Base-by-base conservation (phyloP, 1,284 basidiomycete species). In the Fomitopsis palustris region DNA sequence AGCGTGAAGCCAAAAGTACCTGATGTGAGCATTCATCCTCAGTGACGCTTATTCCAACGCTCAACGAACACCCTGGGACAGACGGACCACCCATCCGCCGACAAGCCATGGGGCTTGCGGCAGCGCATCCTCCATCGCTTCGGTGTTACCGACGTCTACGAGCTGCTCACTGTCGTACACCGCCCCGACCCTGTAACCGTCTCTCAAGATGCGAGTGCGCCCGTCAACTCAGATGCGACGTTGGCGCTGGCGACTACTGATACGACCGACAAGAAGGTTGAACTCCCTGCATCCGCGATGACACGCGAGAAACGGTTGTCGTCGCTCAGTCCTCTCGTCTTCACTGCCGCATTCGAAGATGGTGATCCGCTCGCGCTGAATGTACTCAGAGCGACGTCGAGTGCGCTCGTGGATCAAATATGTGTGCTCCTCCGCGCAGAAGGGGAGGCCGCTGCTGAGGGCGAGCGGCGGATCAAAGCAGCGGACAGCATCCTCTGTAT, bases 301-400 rank as follows among this genome's bases (percentile, higher is more conserved):
- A 70, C 78, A 3, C 81, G 87, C 57, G 90, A 93, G 76, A 87
- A 88, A 66, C 82, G 90, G 0, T 77, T 93, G 5, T 90, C 88
- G 1, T 79, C 81, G 29, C 83, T 92, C 17, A 77, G 86, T 3
- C 90, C 90, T 1, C 70, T 91, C 45, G 87, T 92, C 17, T 91
- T 93, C 67, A 71, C 79, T 4, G 82, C 86, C 2, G 89, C 88
- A 6, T 90, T 91, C 71, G 79, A 83, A 42, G 78, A 86, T 56
- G 67, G 70, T 4, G 87, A 91, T 66, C 74, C 79, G 37, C 76
- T 90, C 47, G 87, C 88, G 7, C 63, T 86, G 51, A 71, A 74
- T 21, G 80, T 90, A n/a, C 72, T 92, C 16, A 71, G 73, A 27
- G 75, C 69, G 0, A 81, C 80, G 51, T 82, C 86, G 1, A 67